Evolutionary conservation across 2,329 filamentous ascomycete species (phyloP).

Genomic region (Colletotrichum sidae): DNA sequence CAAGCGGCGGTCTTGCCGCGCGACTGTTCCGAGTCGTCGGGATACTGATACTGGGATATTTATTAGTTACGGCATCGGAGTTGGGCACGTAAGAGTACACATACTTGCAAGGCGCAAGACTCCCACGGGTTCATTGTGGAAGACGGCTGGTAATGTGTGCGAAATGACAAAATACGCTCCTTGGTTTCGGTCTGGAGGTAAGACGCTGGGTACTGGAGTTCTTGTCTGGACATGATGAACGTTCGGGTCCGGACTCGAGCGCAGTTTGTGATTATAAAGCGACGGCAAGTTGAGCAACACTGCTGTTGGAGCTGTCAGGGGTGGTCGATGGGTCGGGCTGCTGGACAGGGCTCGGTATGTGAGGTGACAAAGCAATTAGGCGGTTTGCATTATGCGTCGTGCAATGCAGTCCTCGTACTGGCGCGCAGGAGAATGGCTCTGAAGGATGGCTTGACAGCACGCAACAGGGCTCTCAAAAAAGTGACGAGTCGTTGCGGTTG

Average conservation of each 20-base stretch:
- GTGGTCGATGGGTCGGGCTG: not conserved
- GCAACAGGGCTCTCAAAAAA: not conserved
- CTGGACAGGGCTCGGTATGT: not conserved
- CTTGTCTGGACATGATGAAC: constrained; percentile 23
- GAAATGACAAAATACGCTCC: constrained; percentile 28
- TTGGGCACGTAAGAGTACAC: not conserved
- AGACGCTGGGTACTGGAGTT: constrained; percentile 11
- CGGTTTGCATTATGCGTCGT: constrained; percentile 29
- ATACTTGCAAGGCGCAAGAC: constrained; percentile 48
- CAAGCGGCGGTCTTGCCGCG: constrained; percentile 31
- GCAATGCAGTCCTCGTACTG: constrained; percentile 11
- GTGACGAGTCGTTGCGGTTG: constrained; percentile 22
- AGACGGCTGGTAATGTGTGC: constrained; percentile 20
- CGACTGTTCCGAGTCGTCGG: constrained; percentile 39
- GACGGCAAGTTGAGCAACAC: not conserved
- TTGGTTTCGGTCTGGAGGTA: constrained; percentile 19
- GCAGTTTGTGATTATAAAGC: constrained; percentile 26
- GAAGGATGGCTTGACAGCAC: not conserved
- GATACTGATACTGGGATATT: constrained; percentile 41
- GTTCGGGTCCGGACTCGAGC: not conserved
- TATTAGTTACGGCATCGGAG: constrained; percentile 2
- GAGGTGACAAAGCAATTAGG: constrained; percentile 19
- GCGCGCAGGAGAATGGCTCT: constrained; percentile 1
- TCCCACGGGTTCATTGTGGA: constrained; percentile 51
- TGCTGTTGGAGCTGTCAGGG: constrained; percentile 5